phyloP scores from a whole-genome alignment of 805 yeast genomes.

The Myxozyma melibiosi region DNA sequence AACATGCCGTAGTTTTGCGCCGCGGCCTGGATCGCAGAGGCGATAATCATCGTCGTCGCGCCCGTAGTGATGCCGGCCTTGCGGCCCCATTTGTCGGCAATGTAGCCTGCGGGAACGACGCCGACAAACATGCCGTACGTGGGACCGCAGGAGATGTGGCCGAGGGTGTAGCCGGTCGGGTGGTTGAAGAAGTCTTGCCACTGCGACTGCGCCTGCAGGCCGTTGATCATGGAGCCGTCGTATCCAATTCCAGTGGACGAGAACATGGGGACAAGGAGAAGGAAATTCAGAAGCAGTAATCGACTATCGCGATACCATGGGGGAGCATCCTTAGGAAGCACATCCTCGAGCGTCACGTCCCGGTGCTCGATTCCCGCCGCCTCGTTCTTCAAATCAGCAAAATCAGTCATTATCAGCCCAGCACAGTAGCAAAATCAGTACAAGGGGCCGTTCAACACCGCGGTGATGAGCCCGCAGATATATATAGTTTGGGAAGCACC shows the following conservation, averaged over 20 bases:
- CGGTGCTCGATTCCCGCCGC: too few relatives aligned
- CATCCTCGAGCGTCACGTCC: neutral
- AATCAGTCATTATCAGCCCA: too few relatives aligned
- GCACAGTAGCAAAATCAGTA: too few relatives aligned
- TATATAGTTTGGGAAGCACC: too few relatives aligned
- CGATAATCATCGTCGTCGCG: constrained; percentile 13
- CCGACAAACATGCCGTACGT: constrained; percentile 5
- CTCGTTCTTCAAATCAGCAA: too few relatives aligned
- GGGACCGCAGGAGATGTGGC: constrained; percentile 42
- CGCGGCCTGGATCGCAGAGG: constrained; percentile 29
- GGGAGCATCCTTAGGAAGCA: neutral
- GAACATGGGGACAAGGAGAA: neutral
- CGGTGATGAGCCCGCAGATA: too few relatives aligned
- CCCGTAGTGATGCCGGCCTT: constrained; percentile 40
- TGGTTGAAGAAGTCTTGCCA: constrained; percentile 49
- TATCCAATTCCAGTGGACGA: constrained; percentile 41
- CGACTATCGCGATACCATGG: neutral
- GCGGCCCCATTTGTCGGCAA: constrained; percentile 48
- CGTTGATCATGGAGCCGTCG: constrained; percentile 56
- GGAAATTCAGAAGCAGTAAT: neutral
- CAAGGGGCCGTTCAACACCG: too few relatives aligned
- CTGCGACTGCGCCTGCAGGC: constrained; percentile 49
- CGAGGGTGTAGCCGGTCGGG: constrained; percentile 45
- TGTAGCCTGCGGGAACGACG: neutral
- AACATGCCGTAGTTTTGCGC: constrained; percentile 26